A percentile compares a stretch with the other conserved stretches of the same genome.
Conservation (phyloP, 1,284 basidiomycete species). For the Malassezia psittaci region DNA sequence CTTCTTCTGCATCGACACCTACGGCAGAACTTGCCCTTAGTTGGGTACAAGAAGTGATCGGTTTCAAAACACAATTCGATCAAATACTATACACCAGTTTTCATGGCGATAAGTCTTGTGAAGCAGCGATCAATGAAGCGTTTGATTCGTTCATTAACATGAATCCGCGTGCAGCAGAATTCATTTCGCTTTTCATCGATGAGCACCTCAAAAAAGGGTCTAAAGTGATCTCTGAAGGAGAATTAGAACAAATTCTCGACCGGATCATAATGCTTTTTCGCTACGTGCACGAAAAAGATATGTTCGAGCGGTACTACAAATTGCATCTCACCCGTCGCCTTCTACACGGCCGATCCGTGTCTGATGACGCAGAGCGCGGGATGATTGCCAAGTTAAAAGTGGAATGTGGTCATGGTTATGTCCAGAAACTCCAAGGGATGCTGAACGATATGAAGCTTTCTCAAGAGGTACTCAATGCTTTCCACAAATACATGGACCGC, state of each 20-base stretch:
- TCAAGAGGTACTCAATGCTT: constrained; percentile 68
- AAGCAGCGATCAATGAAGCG: constrained; percentile 81
- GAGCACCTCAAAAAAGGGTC: constrained; percentile 91
- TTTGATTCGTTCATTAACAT: constrained; percentile 86
- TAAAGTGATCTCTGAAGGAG: constrained; percentile 87
- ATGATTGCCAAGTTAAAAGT: constrained; percentile 98
- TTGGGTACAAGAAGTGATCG: constrained; percentile 89
- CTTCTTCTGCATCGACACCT: background rate
- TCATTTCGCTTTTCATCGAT: constrained; percentile 91
- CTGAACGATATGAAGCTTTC: constrained; percentile 94
- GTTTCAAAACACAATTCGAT: constrained; percentile 85
- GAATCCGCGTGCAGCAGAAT: constrained; percentile 81
- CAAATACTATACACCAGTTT: constrained; percentile 64
- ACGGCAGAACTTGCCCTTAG: constrained; percentile 59
- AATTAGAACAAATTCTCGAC: constrained; percentile 77
- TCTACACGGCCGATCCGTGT: constrained; percentile 72
- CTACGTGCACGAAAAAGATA: constrained; percentile 87
- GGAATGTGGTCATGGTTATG: constrained; percentile 92
- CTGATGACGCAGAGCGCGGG: constrained; percentile 91
- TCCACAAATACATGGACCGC: constrained; percentile 57
- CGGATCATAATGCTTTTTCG: constrained; percentile 94
- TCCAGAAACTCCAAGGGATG: constrained; percentile 97
- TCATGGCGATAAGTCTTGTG: constrained; percentile 61
- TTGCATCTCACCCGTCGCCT: constrained; percentile 85
- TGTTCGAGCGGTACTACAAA: constrained; percentile 98